Percentiles rank a stretch among this genome's conserved stretches.
Evolutionary conservation across 2,329 filamentous ascomycete species (phyloP).

Genomic region (Helminthosporium solani): DNA sequence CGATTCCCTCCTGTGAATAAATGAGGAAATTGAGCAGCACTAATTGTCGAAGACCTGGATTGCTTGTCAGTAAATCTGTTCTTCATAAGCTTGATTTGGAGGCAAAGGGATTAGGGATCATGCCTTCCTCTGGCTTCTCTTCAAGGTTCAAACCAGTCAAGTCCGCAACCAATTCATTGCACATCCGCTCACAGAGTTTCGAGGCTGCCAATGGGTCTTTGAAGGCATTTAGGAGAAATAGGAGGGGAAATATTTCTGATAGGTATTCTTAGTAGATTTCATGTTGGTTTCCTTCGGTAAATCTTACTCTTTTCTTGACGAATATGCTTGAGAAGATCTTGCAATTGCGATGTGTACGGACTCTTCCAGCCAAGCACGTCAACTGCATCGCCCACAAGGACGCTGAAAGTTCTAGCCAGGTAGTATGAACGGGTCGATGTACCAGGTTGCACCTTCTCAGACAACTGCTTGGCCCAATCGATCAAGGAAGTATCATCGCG

Average conservation of each 20-base stretch:
- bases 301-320: constrained; percentile 24
- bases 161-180: constrained; percentile 62
- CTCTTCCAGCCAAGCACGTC: constrained; percentile 46
- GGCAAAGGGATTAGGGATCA: too few species aligned
- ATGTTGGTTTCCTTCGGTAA: neutral
- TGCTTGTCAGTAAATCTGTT: neutral
- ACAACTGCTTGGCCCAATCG: constrained; percentile 22
- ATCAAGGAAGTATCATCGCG: constrained; percentile 23
- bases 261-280: too few species aligned
- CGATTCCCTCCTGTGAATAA: constrained; percentile 49
- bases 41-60: constrained; percentile 50
- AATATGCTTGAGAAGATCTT: constrained; percentile 38
- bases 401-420: constrained; percentile 42
- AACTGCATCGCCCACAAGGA: constrained; percentile 41
- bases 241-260: constrained; percentile 48
- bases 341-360: constrained; percentile 37
- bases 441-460: constrained; percentile 24
- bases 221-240: constrained; percentile 52
- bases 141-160: constrained; percentile 56
- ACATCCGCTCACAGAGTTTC: constrained; percentile 52
- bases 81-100: neutral
- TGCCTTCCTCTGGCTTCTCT: constrained; percentile 47
- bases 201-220: constrained; percentile 51
- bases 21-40: constrained; percentile 58
- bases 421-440: constrained; percentile 44